Conservation (phyloP, 2,329 filamentous ascomycete species). For the Colletotrichum chlorophyti region DNA sequence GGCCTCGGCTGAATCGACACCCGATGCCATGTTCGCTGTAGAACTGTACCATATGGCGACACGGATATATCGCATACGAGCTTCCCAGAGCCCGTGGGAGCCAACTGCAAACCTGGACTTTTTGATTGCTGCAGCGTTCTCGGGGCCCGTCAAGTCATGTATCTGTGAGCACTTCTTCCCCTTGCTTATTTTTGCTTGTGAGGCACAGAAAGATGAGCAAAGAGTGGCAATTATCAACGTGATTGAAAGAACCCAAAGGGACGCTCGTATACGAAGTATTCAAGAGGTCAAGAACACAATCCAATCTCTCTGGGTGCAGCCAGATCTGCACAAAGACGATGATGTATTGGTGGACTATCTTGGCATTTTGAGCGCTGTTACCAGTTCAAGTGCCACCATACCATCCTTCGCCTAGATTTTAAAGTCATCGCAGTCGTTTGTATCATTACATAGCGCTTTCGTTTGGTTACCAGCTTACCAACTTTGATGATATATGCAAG, state of each 20-base stretch:
- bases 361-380: slow-evolving; percentile 30
- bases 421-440: too few species aligned
- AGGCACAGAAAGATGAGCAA: slow-evolving; percentile 41
- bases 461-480: too few species aligned
- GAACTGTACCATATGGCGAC: slow-evolving; percentile 7
- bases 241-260: slow-evolving; percentile 34
- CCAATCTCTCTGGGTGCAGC: slow-evolving; percentile 41
- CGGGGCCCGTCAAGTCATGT: slow-evolving; percentile 31
- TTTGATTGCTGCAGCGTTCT: not conserved
- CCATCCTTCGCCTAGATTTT: not conserved
- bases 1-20: not conserved
- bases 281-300: slow-evolving; percentile 32
- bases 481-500: too few species aligned
- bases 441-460: too few species aligned
- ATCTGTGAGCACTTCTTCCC: slow-evolving; percentile 43
- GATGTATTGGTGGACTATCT: slow-evolving; percentile 40
- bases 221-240: slow-evolving; percentile 37
- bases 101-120: slow-evolving; percentile 29
- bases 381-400: not conserved
- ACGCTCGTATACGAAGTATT: slow-evolving; percentile 34
- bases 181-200: slow-evolving; percentile 41
- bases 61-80: not conserved
- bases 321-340: slow-evolving; percentile 39
- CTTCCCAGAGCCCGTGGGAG: slow-evolving; percentile 33
- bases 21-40: not conserved